Evolutionary conservation across 208 protist species (phyloP).

Genomic region (Porcisia hertigi): DNA sequence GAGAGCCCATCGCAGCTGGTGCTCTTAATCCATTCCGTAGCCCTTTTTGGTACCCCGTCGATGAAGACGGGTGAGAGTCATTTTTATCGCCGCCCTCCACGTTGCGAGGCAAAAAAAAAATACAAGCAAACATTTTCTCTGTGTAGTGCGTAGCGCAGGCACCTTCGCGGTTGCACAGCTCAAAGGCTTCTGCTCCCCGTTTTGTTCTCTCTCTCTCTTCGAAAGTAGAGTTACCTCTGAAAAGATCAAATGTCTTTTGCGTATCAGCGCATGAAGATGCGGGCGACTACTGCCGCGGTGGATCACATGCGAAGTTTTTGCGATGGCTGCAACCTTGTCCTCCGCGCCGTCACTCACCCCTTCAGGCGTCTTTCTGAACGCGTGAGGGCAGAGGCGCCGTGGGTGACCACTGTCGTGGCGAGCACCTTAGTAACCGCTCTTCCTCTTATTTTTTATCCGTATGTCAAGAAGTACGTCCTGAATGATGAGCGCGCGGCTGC

Average conservation of each 20-base stretch:
- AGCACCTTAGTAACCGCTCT: slow-evolving; percentile 48
- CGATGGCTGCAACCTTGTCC: slow-evolving; percentile 62
- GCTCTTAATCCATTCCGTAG: neutral
- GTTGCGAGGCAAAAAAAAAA: neutral
- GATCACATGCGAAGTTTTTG: slow-evolving; percentile 58
- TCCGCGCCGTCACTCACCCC: slow-evolving; percentile 41
- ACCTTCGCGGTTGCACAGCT: neutral
- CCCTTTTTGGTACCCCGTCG: neutral
- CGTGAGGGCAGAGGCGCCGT: slow-evolving; percentile 73
- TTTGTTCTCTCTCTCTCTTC: neutral
- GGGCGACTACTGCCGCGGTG: slow-evolving; percentile 57
- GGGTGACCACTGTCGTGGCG: slow-evolving; percentile 60
- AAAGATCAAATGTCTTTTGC: slow-evolving; percentile 53
- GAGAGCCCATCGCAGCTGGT: neutral
- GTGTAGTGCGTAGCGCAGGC: neutral
- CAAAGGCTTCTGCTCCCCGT: neutral
- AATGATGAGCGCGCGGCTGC: slow-evolving; percentile 42
- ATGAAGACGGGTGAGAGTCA: too few relatives aligned
- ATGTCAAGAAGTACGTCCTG: slow-evolving; percentile 64
- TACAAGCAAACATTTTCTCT: neutral
- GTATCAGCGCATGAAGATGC: slow-evolving; percentile 82
- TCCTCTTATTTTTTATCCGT: slow-evolving; percentile 65
- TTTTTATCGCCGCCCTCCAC: neutral
- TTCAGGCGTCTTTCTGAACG: slow-evolving; percentile 42
- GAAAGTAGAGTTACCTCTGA: neutral